phyloP scores from a whole-genome alignment of 805 yeast genomes.

The Jamesozyma gamospora region DNA sequence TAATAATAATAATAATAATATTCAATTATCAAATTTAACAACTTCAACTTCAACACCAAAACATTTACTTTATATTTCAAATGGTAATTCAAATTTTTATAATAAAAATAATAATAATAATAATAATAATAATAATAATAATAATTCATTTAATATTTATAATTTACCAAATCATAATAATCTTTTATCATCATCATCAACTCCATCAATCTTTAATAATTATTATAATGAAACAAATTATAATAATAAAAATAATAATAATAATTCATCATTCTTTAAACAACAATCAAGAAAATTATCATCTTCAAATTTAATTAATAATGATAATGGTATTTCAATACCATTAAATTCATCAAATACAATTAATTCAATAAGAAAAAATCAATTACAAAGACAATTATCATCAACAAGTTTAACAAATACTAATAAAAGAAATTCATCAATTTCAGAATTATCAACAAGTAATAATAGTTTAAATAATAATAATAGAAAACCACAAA shows the following conservation, averaged over 20 bases:
- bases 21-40: conserved; percentile 1
- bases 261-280: background rate
- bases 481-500: conserved; percentile 24
- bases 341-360: conserved; percentile 9
- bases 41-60: background rate
- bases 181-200: conserved; percentile 1
- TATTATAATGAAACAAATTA: background rate
- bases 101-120: background rate
- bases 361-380: conserved; percentile 22
- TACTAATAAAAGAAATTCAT: conserved; percentile 17
- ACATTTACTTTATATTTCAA: background rate
- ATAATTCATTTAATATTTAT: conserved; percentile 2
- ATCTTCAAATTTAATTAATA: background rate
- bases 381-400: conserved; percentile 17
- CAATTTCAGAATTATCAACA: conserved; percentile 14
- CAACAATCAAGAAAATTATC: conserved; percentile 1
- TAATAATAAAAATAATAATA: background rate
- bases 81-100: background rate
- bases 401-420: conserved; percentile 23
- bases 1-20: background rate
- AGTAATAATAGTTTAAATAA: conserved; percentile 1
- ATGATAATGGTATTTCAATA: conserved; percentile 6
- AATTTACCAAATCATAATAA: conserved; percentile 1
- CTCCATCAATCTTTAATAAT: background rate
- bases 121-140: background rate